Evolutionary conservation across 148 eudicot genomes (phyloP).

Genomic region (Tetragonia tetragonoides): DNA sequence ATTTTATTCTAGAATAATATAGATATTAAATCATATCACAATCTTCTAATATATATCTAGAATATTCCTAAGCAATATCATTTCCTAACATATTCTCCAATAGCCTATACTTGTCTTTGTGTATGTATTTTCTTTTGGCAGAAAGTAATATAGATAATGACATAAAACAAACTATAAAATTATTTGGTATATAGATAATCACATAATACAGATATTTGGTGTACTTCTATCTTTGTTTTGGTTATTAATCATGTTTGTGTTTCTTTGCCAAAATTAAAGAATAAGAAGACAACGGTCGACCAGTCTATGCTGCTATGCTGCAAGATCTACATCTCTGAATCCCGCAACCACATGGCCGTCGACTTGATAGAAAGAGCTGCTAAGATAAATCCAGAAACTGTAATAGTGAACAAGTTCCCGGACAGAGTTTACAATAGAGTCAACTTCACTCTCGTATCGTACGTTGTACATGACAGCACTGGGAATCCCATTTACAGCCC

Average conservation of each 20-base stretch:
- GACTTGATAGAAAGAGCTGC: slow-evolving; percentile 56
- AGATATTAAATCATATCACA: too few relatives aligned
- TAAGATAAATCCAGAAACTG: slow-evolving; percentile 48
- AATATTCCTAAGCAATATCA: too few relatives aligned
- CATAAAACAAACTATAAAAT: too few relatives aligned
- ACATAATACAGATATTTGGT: too few relatives aligned
- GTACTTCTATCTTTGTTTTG: not conserved
- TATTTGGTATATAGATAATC: too few relatives aligned
- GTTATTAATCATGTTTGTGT: not conserved
- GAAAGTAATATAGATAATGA: too few relatives aligned
- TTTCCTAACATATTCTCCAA: too few relatives aligned
- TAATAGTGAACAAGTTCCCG: slow-evolving; percentile 51
- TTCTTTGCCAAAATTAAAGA: slow-evolving; percentile 19
- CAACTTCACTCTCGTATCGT: slow-evolving; percentile 53
- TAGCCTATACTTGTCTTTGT: too few relatives aligned
- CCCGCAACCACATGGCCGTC: slow-evolving; percentile 48
- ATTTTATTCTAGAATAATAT: too few relatives aligned
- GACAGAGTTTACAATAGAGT: slow-evolving; percentile 53
- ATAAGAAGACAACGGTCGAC: slow-evolving; percentile 37
- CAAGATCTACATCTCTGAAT: slow-evolving; percentile 56
- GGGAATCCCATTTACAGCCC: slow-evolving; percentile 64
- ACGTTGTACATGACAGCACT: slow-evolving; percentile 53
- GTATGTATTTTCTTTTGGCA: too few relatives aligned
- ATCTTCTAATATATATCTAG: too few relatives aligned
- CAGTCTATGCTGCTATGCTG: slow-evolving; percentile 61